Evolutionary conservation across 1,139 yeast genomes (phyloP).

Genomic region (Blastobotrys malaysiensis): DNA sequence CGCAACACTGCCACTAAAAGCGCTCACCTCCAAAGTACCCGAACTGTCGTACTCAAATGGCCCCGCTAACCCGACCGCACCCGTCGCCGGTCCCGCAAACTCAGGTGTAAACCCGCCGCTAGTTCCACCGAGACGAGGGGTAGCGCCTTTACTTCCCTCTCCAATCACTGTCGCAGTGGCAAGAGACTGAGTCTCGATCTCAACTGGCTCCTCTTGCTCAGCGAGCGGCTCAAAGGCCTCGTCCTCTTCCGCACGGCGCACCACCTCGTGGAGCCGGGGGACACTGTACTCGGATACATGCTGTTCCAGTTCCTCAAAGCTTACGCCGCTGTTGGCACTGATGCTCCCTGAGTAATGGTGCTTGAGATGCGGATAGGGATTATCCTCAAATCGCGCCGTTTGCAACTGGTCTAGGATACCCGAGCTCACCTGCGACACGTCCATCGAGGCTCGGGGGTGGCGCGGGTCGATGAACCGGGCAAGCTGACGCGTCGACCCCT

Average conservation of each 20-base stretch:
- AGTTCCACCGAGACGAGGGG: background rate
- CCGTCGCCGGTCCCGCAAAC: background rate
- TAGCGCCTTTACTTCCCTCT: background rate
- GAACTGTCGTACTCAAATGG: background rate
- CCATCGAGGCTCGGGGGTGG: constrained; percentile 1
- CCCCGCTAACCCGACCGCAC: background rate
- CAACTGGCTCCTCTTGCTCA: background rate
- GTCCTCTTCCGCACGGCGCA: too few relatives aligned
- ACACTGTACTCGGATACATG: background rate
- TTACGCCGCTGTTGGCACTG: background rate
- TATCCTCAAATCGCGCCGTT: background rate
- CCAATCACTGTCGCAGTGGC: background rate
- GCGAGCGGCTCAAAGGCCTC: background rate
- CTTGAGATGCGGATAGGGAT: background rate
- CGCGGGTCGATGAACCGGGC: background rate
- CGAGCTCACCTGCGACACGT: constrained; percentile 1
- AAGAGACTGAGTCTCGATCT: background rate
- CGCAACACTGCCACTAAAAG: background rate
- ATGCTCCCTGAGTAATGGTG: background rate
- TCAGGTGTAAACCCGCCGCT: background rate
- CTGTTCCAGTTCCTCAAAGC: background rate
- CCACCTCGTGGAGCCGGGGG: too few relatives aligned
- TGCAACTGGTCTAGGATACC: background rate
- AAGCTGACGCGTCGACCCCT: background rate
- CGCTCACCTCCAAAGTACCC: background rate